phyloP scores from a whole-genome alignment of 768 basidiomycete genomes.

The Collybia nuda region DNA sequence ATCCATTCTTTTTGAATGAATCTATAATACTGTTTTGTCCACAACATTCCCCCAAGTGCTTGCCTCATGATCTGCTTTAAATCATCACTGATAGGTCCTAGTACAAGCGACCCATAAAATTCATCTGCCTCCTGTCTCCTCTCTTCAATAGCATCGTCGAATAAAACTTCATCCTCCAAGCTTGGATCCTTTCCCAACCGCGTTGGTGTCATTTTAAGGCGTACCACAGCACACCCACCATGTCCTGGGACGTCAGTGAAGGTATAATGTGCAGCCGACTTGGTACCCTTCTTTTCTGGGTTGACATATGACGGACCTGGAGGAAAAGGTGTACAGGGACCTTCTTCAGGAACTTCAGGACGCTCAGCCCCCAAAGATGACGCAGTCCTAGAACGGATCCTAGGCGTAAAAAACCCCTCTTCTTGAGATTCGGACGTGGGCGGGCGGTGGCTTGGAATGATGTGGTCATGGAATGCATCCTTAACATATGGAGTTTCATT shows the following conservation, averaged over 20 bases:
- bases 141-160: constrained; percentile 89
- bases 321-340: constrained; percentile 63
- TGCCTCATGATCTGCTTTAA: constrained; percentile 95
- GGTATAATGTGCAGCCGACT: constrained; percentile 88
- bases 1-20: constrained; percentile 98
- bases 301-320: constrained; percentile 67
- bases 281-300: constrained; percentile 86
- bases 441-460: constrained; percentile 84
- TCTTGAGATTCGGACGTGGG: constrained; percentile 40
- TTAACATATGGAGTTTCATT: constrained; percentile 87
- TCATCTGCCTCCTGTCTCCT: constrained; percentile 93
- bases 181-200: constrained; percentile 74
- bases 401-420: constrained; percentile 46
- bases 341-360: constrained; percentile 45
- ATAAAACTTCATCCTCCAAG: constrained; percentile 83
- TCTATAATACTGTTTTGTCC: constrained; percentile 97
- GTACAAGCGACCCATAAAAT: constrained; percentile 81
- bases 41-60: constrained; percentile 94
- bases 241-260: constrained; percentile 86
- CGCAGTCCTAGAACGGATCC: constrained; percentile 50
- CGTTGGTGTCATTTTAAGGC: constrained; percentile 85
- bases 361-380: constrained; percentile 39
- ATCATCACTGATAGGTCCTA: constrained; percentile 89
- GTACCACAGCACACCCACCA: constrained; percentile 94
- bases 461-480: constrained; percentile 98